A percentile compares a stretch with the other conserved stretches of the same genome.
These are phyloP conservation scores for Hygrophila difformis DNA, from an alignment of 257 asterid genomes.

Conservation along the genomic window DNA sequence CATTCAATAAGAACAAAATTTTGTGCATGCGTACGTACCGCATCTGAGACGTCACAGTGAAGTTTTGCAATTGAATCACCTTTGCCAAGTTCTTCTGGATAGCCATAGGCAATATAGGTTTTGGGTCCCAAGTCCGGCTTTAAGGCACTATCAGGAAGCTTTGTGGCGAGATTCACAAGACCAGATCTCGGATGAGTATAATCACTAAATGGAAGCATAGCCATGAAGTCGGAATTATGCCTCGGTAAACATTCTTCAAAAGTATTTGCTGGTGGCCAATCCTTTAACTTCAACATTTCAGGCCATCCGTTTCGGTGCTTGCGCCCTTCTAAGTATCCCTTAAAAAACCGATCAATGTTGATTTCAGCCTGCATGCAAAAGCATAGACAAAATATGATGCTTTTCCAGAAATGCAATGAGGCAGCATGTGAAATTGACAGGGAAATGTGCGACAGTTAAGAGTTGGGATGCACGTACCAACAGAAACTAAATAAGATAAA, in stretches of 20 bases:
- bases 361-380: slow-evolving; percentile 54
- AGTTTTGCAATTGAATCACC: slow-evolving; percentile 81
- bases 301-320: slow-evolving; percentile 61
- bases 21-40: slow-evolving; percentile 31
- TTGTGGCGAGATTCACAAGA: slow-evolving; percentile 65
- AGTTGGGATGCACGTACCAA: not conserved
- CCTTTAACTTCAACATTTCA: slow-evolving; percentile 72
- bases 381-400: not conserved
- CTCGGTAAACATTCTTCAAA: slow-evolving; percentile 78
- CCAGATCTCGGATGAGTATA: slow-evolving; percentile 67
- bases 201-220: slow-evolving; percentile 72
- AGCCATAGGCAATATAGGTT: slow-evolving; percentile 79
- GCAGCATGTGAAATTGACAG: slow-evolving; percentile 1
- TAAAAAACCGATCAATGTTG: slow-evolving; percentile 58
- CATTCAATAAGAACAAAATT: not conserved
- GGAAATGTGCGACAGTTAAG: not conserved
- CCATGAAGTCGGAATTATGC: slow-evolving; percentile 63
- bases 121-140: slow-evolving; percentile 93
- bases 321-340: slow-evolving; percentile 71
- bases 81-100: slow-evolving; percentile 57
- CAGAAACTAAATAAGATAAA: slow-evolving; percentile 11
- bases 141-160: slow-evolving; percentile 55
- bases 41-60: slow-evolving; percentile 83
- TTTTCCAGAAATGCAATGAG: not conserved
- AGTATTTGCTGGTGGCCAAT: slow-evolving; percentile 79